Percentiles rank a stretch among this genome's conserved stretches.
Evolutionary conservation across 306 rosid genomes (phyloP).

Genomic region (Betula pendula): DNA sequence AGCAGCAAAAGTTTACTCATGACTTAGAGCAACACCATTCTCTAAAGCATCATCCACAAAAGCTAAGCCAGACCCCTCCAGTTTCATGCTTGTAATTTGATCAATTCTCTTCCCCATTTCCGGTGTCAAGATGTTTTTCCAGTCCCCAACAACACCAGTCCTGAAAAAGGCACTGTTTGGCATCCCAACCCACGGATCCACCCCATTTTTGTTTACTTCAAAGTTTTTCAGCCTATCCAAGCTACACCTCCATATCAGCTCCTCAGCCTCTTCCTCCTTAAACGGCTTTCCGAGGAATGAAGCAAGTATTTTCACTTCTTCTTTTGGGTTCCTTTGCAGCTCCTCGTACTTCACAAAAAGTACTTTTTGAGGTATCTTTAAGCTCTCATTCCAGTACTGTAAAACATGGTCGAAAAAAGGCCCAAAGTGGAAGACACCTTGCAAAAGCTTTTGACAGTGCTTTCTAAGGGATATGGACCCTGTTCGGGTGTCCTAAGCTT

Average conservation of each 20-base stretch:
- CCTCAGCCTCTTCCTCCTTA: conserved; percentile 9
- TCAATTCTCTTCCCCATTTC: conserved; percentile 13
- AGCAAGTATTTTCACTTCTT: conserved; percentile 20
- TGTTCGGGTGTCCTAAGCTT: conserved; percentile 12
- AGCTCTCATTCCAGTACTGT: conserved; percentile 29
- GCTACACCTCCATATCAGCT: conserved; percentile 11
- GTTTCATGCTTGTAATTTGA: background rate
- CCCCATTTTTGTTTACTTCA: conserved; percentile 16
- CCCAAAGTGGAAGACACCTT: conserved; percentile 19
- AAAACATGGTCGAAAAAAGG: conserved; percentile 26
- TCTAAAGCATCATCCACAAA: background rate
- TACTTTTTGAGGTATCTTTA: conserved; percentile 18
- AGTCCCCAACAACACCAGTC: conserved; percentile 17
- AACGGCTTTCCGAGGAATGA: conserved; percentile 12
- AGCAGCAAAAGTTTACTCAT: background rate
- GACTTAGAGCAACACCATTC: background rate
- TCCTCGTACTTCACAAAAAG: conserved; percentile 25
- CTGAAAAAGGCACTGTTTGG: conserved; percentile 20
- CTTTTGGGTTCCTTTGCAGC: conserved; percentile 11
- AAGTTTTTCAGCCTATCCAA: conserved; percentile 24
- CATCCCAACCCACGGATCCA: conserved; percentile 22
- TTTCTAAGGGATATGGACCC: conserved; percentile 24
- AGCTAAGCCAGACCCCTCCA: conserved; percentile 20
- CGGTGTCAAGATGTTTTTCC: conserved; percentile 9
- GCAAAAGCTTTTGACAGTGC: conserved; percentile 13